Conservation (phyloP, 2,329 filamentous ascomycete genomes). For the Monosporascus sp. region DNA sequence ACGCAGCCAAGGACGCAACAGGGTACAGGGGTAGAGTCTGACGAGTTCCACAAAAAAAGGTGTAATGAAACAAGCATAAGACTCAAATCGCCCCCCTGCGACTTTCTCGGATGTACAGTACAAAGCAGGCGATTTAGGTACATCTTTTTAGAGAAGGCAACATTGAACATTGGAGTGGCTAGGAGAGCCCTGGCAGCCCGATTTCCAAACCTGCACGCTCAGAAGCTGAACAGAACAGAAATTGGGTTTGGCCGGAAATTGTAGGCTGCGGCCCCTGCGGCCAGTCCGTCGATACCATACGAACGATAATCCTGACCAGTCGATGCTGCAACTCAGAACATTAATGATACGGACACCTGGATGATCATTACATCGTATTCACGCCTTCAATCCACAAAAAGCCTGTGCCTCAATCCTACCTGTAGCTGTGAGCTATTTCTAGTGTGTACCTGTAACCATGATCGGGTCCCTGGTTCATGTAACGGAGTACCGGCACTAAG, state of each 20-base stretch:
- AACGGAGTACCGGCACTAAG: too few species aligned
- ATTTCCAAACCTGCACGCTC: background rate
- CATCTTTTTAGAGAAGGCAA: background rate
- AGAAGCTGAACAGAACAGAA: background rate
- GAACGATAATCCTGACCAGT: background rate
- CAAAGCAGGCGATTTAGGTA: background rate
- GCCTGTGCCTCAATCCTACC: too few species aligned
- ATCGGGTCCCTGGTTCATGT: too few species aligned
- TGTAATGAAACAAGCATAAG: slow-evolving; percentile 28
- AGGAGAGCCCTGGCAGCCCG: background rate
- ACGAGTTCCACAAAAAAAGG: slow-evolving; percentile 19
- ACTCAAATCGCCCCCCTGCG: slow-evolving; percentile 19
- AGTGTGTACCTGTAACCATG: too few species aligned
- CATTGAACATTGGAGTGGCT: background rate
- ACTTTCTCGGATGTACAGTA: slow-evolving; percentile 13
- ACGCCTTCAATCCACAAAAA: too few species aligned
- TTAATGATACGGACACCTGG: too few species aligned
- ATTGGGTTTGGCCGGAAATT: background rate
- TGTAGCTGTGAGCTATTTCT: too few species aligned
- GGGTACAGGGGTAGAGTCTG: slow-evolving; percentile 12
- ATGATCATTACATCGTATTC: too few species aligned
- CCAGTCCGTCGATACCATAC: background rate
- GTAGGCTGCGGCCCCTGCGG: background rate
- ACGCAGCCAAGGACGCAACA: slow-evolving; percentile 21
- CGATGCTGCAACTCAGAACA: too few species aligned